Conservation (phyloP, 805 yeast species). For the Myxozyma monticola region DNA sequence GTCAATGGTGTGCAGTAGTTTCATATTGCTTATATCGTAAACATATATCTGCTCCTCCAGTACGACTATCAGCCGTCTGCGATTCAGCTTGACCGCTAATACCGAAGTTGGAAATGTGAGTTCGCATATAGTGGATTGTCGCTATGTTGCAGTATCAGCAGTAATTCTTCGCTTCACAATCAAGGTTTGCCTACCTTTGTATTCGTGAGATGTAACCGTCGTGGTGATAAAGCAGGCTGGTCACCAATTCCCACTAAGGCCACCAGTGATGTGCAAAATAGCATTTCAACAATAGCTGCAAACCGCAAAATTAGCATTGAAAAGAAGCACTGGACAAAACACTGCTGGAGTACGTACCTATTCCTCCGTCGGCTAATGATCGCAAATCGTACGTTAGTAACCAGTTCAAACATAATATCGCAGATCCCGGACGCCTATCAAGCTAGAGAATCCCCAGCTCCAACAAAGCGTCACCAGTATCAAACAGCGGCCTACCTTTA, state of each 20-base stretch:
- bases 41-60: conserved; percentile 78
- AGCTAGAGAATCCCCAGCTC: no score
- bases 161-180: background rate
- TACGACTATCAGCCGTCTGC: conserved; percentile 77
- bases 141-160: conserved; percentile 36
- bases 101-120: conserved; percentile 79
- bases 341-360: conserved; percentile 32
- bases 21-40: conserved; percentile 89
- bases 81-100: conserved; percentile 70
- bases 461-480: background rate
- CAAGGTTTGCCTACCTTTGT: conserved; percentile 51
- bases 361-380: conserved; percentile 41
- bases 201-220: conserved; percentile 78
- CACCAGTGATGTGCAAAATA: conserved; percentile 81
- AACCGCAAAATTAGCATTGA: background rate
- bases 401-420: background rate
- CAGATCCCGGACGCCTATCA: no score
- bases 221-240: conserved; percentile 62
- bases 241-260: conserved; percentile 82
- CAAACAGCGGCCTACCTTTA: conserved; percentile 38
- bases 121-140: conserved; percentile 77
- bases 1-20: conserved; percentile 70
- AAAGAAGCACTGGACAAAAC: background rate
- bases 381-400: background rate
- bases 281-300: conserved; percentile 70